Percentiles rank a stretch among this genome's conserved stretches.
Conservation (phyloP, 2,329 filamentous ascomycete species). For the Xylaria sp. region DNA sequence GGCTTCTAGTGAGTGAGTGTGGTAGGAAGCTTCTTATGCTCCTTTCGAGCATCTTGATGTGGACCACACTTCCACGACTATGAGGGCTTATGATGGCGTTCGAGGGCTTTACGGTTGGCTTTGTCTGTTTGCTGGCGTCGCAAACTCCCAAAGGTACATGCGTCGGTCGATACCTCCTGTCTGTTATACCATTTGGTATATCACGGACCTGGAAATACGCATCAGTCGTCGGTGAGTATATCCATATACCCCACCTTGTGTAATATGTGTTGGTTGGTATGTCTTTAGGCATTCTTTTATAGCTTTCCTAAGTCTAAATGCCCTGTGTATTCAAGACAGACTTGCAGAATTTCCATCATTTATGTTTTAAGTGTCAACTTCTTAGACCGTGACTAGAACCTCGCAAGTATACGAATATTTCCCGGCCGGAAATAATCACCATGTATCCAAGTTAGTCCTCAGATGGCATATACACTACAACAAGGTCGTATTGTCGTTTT, state of each 20-base stretch:
- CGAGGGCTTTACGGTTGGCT: slow-evolving; percentile 43
- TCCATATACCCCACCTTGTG: slow-evolving; percentile 35
- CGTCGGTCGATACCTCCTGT: slow-evolving; percentile 10
- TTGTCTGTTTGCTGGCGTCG: slow-evolving; percentile 15
- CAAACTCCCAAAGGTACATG: slow-evolving; percentile 20
- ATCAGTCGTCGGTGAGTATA: slow-evolving; percentile 44
- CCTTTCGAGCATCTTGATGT: slow-evolving; percentile 43
- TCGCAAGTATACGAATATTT: neutral
- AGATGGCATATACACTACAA: neutral
- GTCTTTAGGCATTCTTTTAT: slow-evolving; percentile 25
- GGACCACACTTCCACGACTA: slow-evolving; percentile 48
- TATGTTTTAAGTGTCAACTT: neutral
- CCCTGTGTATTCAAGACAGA: neutral
- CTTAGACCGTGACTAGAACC: neutral
- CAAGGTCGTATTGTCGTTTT: neutral
- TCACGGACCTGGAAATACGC: slow-evolving; percentile 22
- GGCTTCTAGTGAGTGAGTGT: slow-evolving; percentile 47
- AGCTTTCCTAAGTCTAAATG: slow-evolving; percentile 31
- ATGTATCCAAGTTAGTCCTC: neutral
- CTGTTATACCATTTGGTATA: slow-evolving; percentile 20
- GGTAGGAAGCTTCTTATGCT: slow-evolving; percentile 49
- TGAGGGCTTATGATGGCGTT: slow-evolving; percentile 50
- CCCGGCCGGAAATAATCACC: neutral
- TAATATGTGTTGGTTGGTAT: slow-evolving; percentile 20
- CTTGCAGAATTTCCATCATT: slow-evolving; percentile 6